Conservation (phyloP, 2,329 filamentous ascomycete genomes). For the Drechmeria coniospora region DNA sequence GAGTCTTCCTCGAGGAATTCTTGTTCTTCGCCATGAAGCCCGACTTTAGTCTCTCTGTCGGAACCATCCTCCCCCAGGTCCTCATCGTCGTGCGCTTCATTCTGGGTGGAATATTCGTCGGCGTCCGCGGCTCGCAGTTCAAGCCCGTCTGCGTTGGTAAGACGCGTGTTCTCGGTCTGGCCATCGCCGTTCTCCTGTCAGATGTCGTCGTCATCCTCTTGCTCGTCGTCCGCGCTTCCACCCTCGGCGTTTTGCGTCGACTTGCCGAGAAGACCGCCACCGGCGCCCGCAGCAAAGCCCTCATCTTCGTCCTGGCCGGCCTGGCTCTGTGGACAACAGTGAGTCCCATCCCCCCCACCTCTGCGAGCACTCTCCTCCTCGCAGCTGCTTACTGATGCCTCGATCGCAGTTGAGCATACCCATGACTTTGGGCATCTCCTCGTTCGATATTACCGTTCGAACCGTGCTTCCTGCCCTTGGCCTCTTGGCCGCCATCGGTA, state of each 20-base stretch:
- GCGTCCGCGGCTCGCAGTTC: conserved; percentile 36
- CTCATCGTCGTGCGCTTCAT: conserved; percentile 32
- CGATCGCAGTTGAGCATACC: conserved; percentile 30
- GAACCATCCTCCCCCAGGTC: conserved; percentile 27
- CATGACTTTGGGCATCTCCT: conserved; percentile 31
- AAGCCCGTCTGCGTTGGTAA: conserved; percentile 34
- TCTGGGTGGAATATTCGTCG: conserved; percentile 38
- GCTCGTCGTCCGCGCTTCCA: conserved; percentile 25
- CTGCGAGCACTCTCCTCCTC: not conserved
- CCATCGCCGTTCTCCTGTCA: conserved; percentile 26
- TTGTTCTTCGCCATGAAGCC: conserved; percentile 34
- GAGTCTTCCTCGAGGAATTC: conserved; percentile 37
- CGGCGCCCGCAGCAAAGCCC: conserved; percentile 20
- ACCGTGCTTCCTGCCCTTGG: conserved; percentile 36
- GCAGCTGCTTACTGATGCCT: conserved; percentile 2
- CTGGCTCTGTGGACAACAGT: conserved; percentile 40
- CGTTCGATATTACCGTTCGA: conserved; percentile 25
- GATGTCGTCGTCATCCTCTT: conserved; percentile 29
- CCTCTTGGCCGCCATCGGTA: conserved; percentile 33
- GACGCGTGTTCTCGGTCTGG: conserved; percentile 27
- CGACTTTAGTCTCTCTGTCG: conserved; percentile 19
- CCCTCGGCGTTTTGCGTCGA: conserved; percentile 18
- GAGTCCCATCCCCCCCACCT: conserved; percentile 12
- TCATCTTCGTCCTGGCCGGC: conserved; percentile 25
- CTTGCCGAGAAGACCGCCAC: conserved; percentile 12